Evolutionary conservation across 164 flowering plant genomes (phyloP), one percentile per base, ranked within the genome.

Genomic region (Saururus chinensis): DNA sequence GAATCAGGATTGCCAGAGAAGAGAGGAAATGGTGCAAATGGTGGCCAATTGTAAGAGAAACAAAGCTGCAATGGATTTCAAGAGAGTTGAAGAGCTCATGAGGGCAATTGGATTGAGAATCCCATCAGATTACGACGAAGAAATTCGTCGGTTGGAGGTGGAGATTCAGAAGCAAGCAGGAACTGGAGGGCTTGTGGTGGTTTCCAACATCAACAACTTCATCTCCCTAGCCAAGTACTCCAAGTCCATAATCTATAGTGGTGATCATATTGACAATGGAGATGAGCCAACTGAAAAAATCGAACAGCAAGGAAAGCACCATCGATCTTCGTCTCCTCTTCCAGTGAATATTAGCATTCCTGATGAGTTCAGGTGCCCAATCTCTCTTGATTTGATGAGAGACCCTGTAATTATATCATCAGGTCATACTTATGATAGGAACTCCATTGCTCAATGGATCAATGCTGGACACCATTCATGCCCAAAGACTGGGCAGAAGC

Each of bases 401-500:
- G 96, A 87, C 54, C 96, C 96, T 19, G 96, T 87, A 57, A 85
- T 85, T 19, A 72, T 87, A 45, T 78, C 92, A 25, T 81, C 95
- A 3, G 96, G 92, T 26, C 97, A 89, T 41, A 82, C 92, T 17
- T 89, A 82, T 61, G 92, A 89, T 58, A 81, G 90, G 3, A 65
- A 37, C 58, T 79, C 88, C 0, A 89, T 87, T 17, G 71, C 84
- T 19, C 75, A 76, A 53, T 89, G 97, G 97, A 81, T 87, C 67
- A 74, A 86, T 54, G 65, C 84, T 0, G 88, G 95, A 0, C 95
- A 81, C 56, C 80, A 75, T 17, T 81, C 88, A 1, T 85, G 95
- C 61, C 95, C 95, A 1, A 85, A 81, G 64, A 89, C 80, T 42
- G 86, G 90, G 51, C 81, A 80, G 66, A 77, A 62, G 67, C 84